These are phyloP conservation scores for Eucalyptus tenuipes DNA, from an alignment of 345 rosid genomes.

Conservation along the genomic window DNA sequence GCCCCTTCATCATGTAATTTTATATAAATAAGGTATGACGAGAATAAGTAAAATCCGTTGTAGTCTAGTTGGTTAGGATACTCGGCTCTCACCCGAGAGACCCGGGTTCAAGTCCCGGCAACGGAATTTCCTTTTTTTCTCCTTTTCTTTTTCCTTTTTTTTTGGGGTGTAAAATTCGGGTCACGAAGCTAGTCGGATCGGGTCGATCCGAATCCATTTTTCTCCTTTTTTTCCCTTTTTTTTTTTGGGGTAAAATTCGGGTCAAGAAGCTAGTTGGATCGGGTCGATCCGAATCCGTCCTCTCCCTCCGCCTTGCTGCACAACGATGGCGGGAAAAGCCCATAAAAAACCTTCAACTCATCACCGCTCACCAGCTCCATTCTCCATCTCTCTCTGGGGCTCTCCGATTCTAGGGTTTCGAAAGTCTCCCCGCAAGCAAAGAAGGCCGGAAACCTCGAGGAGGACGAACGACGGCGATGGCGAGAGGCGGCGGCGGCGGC, in stretches of 20 bases:
- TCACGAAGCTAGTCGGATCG: too few relatives aligned
- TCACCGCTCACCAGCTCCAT: not conserved
- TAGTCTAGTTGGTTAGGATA: slow-evolving; percentile 40
- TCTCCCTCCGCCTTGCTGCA: not conserved
- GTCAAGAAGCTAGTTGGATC: not conserved
- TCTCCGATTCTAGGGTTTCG: not conserved
- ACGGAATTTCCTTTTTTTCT: not conserved
- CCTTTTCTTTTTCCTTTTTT: too few relatives aligned
- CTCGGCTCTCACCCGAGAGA: slow-evolving; percentile 42
- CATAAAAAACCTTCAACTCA: not conserved
- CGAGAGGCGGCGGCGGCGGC: too few relatives aligned
- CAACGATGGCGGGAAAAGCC: not conserved
- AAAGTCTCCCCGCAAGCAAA: not conserved
- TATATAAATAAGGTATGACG: accelerated
- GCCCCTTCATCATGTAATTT: accelerated
- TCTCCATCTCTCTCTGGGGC: not conserved
- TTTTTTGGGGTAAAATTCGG: not conserved
- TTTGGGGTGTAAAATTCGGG: too few relatives aligned
- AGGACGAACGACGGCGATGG: not conserved
- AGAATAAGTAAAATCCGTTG: not conserved
- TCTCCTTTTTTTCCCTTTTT: too few relatives aligned
- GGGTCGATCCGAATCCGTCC: not conserved
- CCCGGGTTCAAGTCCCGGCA: slow-evolving; percentile 36
- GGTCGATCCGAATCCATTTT: too few relatives aligned
- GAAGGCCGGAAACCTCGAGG: not conserved